Evolutionary conservation across 331 rosid species (phyloP), one percentile per base, ranked within the genome.

Genomic region (Rosa hybrid): DNA sequence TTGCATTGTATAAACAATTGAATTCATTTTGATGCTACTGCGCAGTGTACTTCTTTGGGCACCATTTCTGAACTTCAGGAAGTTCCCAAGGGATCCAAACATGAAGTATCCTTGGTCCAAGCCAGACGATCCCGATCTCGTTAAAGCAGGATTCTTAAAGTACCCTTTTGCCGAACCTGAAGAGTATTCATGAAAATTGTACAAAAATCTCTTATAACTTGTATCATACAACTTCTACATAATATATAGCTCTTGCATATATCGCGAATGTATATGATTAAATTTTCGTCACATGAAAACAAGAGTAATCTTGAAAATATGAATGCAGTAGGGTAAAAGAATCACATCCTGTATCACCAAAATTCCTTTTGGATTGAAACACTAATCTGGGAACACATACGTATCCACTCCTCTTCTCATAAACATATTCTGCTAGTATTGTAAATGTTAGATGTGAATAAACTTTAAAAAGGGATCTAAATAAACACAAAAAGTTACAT

Each of bases 1-100:
- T 67, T 39, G 27, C 17, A 39, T 0, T 20, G 3, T 39, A 20
- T 30, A 34, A 57, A 41, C 51, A 68, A 60, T 23, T 72, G 42
- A 72, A 34, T 64, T 64, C 8, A 65, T 59, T 77, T 46, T 38
- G 41, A 11, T 77, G 6, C 69, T 72, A 45, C 54, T 41, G 75
- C 83, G 91, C 91, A 95, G 98, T 16, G 56, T 93, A 49, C 49
- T 93, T 21, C 83, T 93, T 17, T 96, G 98, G 98, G 99, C 97
- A 68, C 99, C 99, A 70, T 93, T 96, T 86, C 81, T 96, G 73
- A 96, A 96, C 90, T 90, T 90, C 91, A 90, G 99, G 82, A 96
- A 90, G 86, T 87, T 96, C 73, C 99, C 99, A 8, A 62, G 96
- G 27, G 99, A 96, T 78, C 94, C 98, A 83, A 27, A 82, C 54